Evolutionary conservation across 805 yeast genomes (phyloP).

Genomic region (Torulaspora gathmanii): DNA sequence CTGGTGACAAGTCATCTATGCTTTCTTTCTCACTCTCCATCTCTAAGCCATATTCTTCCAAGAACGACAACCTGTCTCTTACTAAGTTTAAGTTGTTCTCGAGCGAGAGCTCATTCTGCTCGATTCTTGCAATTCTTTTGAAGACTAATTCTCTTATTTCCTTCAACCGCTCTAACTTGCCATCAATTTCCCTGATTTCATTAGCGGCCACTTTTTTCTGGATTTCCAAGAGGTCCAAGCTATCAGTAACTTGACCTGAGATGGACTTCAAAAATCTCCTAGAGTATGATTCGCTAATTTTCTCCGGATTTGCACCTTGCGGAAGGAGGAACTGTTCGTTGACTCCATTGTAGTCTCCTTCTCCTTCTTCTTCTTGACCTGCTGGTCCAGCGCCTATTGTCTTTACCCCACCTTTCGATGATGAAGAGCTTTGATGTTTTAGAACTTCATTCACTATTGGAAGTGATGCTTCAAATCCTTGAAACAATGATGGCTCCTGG

Average conservation of each 20-base stretch:
- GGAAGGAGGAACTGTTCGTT: conserved; percentile 34
- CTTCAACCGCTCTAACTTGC: conserved; percentile 48
- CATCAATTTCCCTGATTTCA: conserved; percentile 63
- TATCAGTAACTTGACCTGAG: conserved; percentile 41
- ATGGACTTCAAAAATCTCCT: conserved; percentile 37
- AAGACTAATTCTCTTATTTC: conserved; percentile 50
- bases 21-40: conserved; percentile 23
- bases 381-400: conserved; percentile 6
- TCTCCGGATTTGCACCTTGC: conserved; percentile 39
- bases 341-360: conserved; percentile 24
- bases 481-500: conserved; percentile 51
- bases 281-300: conserved; percentile 42
- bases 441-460: conserved; percentile 48
- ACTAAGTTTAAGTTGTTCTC: conserved; percentile 47
- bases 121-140: conserved; percentile 55
- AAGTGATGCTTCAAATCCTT: conserved; percentile 60
- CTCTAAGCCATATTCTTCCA: conserved; percentile 40
- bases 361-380: conserved; percentile 10
- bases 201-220: conserved; percentile 59
- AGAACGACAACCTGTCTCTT: conserved; percentile 41
- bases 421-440: conserved; percentile 24
- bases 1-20: conserved; percentile 7
- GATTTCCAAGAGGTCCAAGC: conserved; percentile 52
- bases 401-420: conserved; percentile 15
- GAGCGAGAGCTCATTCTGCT: conserved; percentile 53